Evolutionary conservation across 305 asterid species (phyloP).

Genomic region (Fraxinus sp.): DNA sequence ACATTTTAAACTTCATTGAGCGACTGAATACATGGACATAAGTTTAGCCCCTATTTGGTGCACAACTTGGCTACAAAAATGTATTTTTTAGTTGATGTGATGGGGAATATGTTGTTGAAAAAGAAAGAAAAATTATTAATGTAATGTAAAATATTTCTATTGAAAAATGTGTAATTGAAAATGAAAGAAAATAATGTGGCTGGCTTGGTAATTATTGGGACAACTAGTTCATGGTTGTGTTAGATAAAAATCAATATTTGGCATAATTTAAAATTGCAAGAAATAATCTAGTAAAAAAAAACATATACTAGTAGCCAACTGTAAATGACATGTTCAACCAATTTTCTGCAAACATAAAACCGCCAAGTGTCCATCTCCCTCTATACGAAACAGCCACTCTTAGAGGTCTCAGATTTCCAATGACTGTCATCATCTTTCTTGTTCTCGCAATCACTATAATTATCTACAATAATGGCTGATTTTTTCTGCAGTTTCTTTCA

Average conservation of each 20-base stretch:
- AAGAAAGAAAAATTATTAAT: too few species aligned
- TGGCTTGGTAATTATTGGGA: too few species aligned
- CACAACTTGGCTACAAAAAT: too few species aligned
- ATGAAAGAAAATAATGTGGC: too few species aligned
- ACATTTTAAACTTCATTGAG: too few species aligned
- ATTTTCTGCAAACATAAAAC: neutral
- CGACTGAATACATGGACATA: too few species aligned
- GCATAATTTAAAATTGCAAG: neutral
- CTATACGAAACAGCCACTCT: neutral
- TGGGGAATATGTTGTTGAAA: too few species aligned
- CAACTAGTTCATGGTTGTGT: too few species aligned
- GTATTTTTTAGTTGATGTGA: too few species aligned
- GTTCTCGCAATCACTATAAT: neutral
- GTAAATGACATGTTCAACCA: neutral
- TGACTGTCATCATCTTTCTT: neutral
- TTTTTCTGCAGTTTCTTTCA: constrained; percentile 33
- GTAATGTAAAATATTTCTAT: too few species aligned
- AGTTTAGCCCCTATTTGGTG: too few species aligned
- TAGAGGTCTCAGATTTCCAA: neutral
- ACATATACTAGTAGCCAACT: neutral
- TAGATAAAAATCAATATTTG: neutral
- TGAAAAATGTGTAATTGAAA: too few species aligned
- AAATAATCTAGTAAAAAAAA: neutral
- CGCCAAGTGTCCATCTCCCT: neutral
- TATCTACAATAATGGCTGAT: constrained; percentile 48